These are phyloP conservation scores for Claviceps lovelessii DNA, from an alignment of 2,329 filamentous ascomycete genomes.

Conservation along the genomic window DNA sequence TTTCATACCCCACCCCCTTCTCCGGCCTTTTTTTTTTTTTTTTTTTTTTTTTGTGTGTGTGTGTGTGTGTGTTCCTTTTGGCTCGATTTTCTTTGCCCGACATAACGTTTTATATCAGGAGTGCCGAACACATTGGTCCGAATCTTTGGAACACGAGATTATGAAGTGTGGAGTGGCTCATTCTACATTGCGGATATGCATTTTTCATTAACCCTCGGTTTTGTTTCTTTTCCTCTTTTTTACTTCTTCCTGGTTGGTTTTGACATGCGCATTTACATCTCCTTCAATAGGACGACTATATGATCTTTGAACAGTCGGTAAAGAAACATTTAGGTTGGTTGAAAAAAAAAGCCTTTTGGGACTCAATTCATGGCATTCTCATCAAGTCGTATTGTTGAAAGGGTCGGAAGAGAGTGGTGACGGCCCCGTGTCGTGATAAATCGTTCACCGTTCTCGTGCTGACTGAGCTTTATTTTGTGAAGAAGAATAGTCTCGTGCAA, in stretches of 20 bases:
- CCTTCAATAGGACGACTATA: background rate
- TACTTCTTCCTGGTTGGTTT: background rate
- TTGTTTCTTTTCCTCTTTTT: background rate
- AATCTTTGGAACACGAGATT: background rate
- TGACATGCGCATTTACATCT: background rate
- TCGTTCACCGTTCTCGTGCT: background rate
- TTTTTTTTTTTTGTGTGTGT: background rate
- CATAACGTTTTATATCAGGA: background rate
- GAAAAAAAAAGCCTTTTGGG: background rate
- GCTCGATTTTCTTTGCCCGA: background rate
- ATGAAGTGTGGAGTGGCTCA: background rate
- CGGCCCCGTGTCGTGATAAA: background rate
- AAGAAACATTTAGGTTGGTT: slow-evolving; percentile 2
- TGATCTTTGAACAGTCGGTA: slow-evolving; percentile 4
- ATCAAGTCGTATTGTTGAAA: background rate
- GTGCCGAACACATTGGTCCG: background rate
- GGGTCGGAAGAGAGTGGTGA: background rate
- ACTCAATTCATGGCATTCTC: background rate
- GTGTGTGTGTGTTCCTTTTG: too few relatives aligned
- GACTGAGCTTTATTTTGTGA: background rate
- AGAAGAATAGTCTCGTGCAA: background rate
- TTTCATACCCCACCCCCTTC: background rate
- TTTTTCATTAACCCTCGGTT: background rate
- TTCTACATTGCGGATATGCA: background rate
- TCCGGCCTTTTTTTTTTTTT: background rate